These are phyloP conservation scores for Meripilus lineatus DNA, from an alignment of 1,284 basidiomycete species.

Conservation along the genomic window DNA sequence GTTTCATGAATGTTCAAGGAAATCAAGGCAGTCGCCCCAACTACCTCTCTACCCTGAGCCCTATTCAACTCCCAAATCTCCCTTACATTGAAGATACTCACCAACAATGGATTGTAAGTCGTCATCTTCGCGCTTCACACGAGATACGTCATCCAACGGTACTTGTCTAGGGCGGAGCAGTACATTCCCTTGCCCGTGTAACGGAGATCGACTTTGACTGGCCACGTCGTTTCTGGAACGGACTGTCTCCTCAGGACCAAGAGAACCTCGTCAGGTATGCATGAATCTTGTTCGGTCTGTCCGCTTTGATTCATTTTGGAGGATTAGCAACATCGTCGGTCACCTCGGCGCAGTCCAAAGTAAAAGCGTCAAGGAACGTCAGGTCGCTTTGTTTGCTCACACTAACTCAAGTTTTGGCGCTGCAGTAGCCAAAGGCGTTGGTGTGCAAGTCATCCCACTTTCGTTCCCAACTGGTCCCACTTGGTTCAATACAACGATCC, in stretches of 20 bases:
- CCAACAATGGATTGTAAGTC: conserved; percentile 28
- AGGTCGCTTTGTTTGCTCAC: conserved; percentile 31
- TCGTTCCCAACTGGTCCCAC: conserved; percentile 22
- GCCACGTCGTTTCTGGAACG: conserved; percentile 35
- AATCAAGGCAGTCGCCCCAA: conserved; percentile 28
- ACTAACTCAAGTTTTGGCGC: conserved; percentile 30
- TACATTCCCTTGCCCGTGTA: conserved; percentile 26
- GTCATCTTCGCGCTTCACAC: neutral
- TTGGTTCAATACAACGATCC: conserved; percentile 23
- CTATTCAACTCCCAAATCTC: conserved; percentile 29
- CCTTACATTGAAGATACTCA: conserved; percentile 31
- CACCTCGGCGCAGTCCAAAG: conserved; percentile 31
- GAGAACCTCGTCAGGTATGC: conserved; percentile 31
- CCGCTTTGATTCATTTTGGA: neutral
- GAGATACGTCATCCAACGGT: neutral
- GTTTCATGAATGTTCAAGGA: conserved; percentile 24
- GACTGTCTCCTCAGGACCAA: conserved; percentile 33
- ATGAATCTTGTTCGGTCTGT: no score
- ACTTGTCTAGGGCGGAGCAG: conserved; percentile 25
- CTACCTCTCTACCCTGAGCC: conserved; percentile 23
- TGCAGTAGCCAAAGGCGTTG: conserved; percentile 31
- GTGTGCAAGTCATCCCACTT: conserved; percentile 16
- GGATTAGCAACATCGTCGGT: conserved; percentile 32
- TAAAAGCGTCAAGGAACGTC: conserved; percentile 26
- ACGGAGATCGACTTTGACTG: conserved; percentile 40